Evolutionary conservation across 805 yeast genomes (phyloP).

Genomic region (Pichia thaimueangensis): DNA sequence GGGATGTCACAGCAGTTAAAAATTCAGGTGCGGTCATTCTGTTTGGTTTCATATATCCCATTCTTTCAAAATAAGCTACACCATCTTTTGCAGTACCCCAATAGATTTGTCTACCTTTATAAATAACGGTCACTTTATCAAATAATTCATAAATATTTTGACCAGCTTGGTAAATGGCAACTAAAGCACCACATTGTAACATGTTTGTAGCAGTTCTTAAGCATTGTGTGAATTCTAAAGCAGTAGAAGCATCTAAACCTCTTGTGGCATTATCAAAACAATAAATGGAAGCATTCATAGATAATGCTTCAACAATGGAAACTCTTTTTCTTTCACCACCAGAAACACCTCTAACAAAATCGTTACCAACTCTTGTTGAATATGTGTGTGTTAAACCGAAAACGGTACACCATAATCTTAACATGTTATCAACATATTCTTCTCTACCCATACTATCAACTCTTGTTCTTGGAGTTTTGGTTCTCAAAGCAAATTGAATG

Average conservation of each 20-base stretch:
- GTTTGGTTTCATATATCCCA: constrained; percentile 60
- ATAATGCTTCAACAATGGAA: constrained; percentile 57
- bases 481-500: constrained; percentile 59
- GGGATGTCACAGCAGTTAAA: constrained; percentile 62
- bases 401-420: constrained; percentile 46
- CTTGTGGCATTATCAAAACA: constrained; percentile 68
- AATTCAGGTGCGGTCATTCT: constrained; percentile 68
- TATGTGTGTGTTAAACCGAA: constrained; percentile 55
- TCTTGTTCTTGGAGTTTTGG: constrained; percentile 54
- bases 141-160: constrained; percentile 57
- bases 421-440: constrained; percentile 36
- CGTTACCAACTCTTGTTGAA: constrained; percentile 59
- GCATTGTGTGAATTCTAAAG: constrained; percentile 57
- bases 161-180: constrained; percentile 64
- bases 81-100: constrained; percentile 52
- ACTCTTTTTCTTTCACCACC: constrained; percentile 73
- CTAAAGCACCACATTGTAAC: constrained; percentile 50
- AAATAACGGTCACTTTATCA: constrained; percentile 53
- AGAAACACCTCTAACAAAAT: constrained; percentile 59
- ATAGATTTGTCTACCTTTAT: constrained; percentile 55
- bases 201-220: constrained; percentile 57
- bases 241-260: constrained; percentile 69
- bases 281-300: constrained; percentile 47
- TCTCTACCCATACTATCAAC: constrained; percentile 37
- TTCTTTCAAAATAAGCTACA: constrained; percentile 47